phyloP scores from a whole-genome alignment of 306 rosid genomes.

The Trichosanthes cucumerina region DNA sequence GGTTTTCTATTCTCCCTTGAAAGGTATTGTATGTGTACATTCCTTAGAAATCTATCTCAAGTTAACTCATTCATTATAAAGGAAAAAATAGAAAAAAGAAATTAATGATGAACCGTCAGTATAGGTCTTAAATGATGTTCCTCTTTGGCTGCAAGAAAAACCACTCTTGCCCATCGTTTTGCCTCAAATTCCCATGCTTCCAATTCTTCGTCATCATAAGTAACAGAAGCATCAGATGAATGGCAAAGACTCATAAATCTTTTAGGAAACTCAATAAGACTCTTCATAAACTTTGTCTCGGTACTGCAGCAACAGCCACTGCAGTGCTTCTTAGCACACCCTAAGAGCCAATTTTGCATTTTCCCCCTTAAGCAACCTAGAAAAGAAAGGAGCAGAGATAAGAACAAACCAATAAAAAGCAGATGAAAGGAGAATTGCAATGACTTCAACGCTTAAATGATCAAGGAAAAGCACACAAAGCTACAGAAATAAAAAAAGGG shows the following conservation, averaged over 20 bases:
- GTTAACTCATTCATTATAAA: not conserved
- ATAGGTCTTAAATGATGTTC: conserved; percentile 47
- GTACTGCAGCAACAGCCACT: conserved; percentile 39
- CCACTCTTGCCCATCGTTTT: conserved; percentile 80
- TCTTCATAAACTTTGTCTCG: conserved; percentile 40
- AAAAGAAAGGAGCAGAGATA: conserved; percentile 18
- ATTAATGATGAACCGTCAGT: conserved; percentile 42
- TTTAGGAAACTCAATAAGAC: conserved; percentile 57
- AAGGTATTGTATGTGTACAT: not conserved
- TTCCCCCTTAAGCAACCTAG: conserved; percentile 59
- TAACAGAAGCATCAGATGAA: conserved; percentile 25
- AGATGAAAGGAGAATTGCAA: not conserved
- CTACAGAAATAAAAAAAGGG: not conserved
- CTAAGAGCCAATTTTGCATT: conserved; percentile 64
- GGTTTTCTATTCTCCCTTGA: not conserved
- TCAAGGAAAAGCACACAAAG: not conserved
- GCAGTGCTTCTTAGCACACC: conserved; percentile 50
- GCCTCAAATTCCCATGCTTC: conserved; percentile 82
- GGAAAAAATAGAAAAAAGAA: not conserved
- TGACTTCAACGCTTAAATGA: not conserved
- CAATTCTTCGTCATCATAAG: conserved; percentile 66
- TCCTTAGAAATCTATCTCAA: not conserved
- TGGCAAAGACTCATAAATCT: conserved; percentile 32
- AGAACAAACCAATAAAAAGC: conserved; percentile 3
- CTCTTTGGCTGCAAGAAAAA: conserved; percentile 55